phyloP scores from a whole-genome alignment of 805 yeast species.

The Metschnikowia bowlesiae region DNA sequence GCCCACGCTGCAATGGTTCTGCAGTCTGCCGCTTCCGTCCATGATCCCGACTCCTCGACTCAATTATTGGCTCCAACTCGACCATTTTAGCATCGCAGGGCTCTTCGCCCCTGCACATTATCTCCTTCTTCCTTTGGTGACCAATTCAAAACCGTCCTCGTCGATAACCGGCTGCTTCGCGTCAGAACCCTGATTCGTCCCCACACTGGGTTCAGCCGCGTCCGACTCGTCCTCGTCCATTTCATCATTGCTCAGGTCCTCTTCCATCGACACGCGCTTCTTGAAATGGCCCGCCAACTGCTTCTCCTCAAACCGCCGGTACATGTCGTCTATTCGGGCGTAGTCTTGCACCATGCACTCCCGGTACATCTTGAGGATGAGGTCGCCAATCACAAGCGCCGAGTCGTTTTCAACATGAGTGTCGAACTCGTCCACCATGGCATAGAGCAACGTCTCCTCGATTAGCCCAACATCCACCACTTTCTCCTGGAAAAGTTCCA shows the following conservation, averaged over 20 bases:
- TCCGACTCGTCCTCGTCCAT: conserved; percentile 44
- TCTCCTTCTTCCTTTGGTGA: conserved; percentile 53
- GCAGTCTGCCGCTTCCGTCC: too few relatives aligned
- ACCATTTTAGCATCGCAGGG: too few relatives aligned
- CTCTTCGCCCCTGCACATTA: neutral
- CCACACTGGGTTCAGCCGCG: conserved; percentile 31
- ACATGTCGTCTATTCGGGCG: conserved; percentile 53
- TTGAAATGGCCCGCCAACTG: conserved; percentile 33
- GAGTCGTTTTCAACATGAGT: conserved; percentile 85
- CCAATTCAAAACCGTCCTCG: conserved; percentile 93
- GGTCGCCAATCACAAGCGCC: conserved; percentile 67
- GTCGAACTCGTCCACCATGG: conserved; percentile 95
- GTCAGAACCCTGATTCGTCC: conserved; percentile 22
- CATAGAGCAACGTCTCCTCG: conserved; percentile 80
- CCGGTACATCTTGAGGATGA: conserved; percentile 60
- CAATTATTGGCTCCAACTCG: too few relatives aligned
- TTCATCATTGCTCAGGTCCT: conserved; percentile 64
- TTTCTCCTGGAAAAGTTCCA: conserved; percentile 67
- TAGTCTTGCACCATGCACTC: conserved; percentile 56
- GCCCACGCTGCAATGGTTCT: too few relatives aligned
- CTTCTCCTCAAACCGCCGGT: conserved; percentile 53
- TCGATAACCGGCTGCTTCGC: conserved; percentile 51
- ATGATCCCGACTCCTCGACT: too few relatives aligned
- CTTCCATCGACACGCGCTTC: conserved; percentile 42
- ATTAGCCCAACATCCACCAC: conserved; percentile 73